Evolutionary conservation across 2,329 filamentous ascomycete genomes (phyloP).

Genomic region (Sordariomycetes sp.): DNA sequence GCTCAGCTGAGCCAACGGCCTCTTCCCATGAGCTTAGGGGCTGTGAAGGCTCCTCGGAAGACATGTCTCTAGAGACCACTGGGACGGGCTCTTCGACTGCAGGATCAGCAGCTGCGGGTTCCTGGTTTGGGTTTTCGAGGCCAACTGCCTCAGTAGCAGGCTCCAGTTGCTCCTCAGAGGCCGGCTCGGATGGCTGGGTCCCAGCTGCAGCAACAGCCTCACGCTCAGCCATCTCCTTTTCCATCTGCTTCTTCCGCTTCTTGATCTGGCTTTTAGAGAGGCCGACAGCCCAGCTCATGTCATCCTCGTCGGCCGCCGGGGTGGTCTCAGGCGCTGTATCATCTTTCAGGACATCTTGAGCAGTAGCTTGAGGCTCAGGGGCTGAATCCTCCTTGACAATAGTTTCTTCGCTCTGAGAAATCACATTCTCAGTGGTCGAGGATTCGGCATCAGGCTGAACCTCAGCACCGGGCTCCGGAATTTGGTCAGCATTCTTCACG

Average conservation of each 20-base stretch:
- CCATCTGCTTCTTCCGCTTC: not conserved
- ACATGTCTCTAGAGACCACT: not conserved
- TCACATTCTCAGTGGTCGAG: not conserved
- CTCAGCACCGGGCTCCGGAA: not conserved
- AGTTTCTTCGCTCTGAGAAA: too few relatives aligned
- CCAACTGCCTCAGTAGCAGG: too few relatives aligned
- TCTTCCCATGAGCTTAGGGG: too few relatives aligned
- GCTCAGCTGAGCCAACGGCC: too few relatives aligned
- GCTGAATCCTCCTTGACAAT: too few relatives aligned
- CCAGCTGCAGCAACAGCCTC: constrained; percentile 1
- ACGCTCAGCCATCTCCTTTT: not conserved
- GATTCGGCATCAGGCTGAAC: not conserved
- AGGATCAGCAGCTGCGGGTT: not conserved
- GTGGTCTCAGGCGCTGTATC: too few relatives aligned
- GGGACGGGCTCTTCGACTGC: not conserved
- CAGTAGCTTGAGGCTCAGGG: too few relatives aligned
- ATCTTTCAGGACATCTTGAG: too few relatives aligned
- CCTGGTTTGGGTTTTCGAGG: not conserved
- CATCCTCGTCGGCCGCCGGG: not conserved
- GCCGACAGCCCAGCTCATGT: not conserved
- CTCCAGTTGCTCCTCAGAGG: not conserved
- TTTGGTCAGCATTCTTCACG: not conserved
- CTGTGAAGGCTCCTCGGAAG: too few relatives aligned
- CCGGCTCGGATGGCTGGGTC: not conserved
- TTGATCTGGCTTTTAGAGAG: not conserved